Evolutionary conservation across 805 yeast genomes (phyloP), one percentile per base, ranked within the genome.

Genomic region (Pichia ethanolica): DNA sequence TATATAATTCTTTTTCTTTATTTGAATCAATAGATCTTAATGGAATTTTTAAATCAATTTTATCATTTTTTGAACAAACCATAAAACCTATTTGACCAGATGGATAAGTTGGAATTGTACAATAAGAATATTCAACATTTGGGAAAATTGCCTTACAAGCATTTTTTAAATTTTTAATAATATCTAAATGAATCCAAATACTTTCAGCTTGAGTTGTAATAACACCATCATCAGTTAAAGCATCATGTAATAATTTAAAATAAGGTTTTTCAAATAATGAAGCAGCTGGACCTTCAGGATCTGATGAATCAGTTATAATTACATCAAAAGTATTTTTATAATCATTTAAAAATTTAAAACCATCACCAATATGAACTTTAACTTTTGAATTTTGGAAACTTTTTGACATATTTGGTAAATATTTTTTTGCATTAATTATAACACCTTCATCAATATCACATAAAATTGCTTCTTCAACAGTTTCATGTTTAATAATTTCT

Each of bases 271-370:
- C 95, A 81, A 93, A 93, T 46, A 91, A 77, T 36, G 88, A 76
- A 69, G 84, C 97, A 45, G 98, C 98, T 35, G 99, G 98, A 49
- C 98, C 99, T 69, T 91, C 98, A 45, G 98, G 98, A 70, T 91
- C 98, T 35, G 97, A 88, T 33, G 97, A 89, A 68, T 91, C 99
- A 46, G 98, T 91, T 68, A 91, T 86, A 69, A 91, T 91, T 44
- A 90, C 97, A 66, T 91, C 99, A 61, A 87, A 91, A 50, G 87
- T 79, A 73, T 87, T 85, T 46, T 82, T 81, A 74, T 85, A 79
- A 61, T 86, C 86, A 53, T 83, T 83, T 66, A 91, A 78, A 71
- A 87, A 91, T 74, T 91, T 89, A 78, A 91, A 91, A n/a, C 99
- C 99, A 67, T 91, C 99, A 56, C 96, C 96, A 63, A 91, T 85